Conservation (phyloP, 164 flowering plant genomes). For the Stephania japonica region DNA sequence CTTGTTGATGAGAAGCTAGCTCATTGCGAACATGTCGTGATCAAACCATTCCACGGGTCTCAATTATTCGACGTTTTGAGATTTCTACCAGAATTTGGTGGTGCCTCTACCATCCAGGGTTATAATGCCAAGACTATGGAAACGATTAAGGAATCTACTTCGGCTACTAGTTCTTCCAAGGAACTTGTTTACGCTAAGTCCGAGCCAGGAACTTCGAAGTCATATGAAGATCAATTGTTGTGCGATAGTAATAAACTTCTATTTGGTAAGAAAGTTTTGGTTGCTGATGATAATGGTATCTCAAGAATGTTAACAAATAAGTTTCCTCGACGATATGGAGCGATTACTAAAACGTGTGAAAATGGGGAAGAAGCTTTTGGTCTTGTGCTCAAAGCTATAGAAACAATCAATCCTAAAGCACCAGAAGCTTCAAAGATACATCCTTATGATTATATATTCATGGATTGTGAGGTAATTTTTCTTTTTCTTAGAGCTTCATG, state of each 20-base stretch:
- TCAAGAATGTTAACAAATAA: slow-evolving; percentile 18
- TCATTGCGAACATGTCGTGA: slow-evolving; percentile 20
- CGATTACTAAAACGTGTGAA: slow-evolving; percentile 26
- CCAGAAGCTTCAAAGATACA: slow-evolving; percentile 12
- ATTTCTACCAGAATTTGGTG: slow-evolving; percentile 26
- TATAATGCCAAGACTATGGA: not conserved
- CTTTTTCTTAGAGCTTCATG: not conserved
- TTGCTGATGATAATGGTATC: slow-evolving; percentile 45
- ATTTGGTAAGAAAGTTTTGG: slow-evolving; percentile 48
- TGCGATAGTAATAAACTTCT: slow-evolving; percentile 18
- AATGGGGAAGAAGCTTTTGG: slow-evolving; percentile 51
- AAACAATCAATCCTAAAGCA: not conserved
- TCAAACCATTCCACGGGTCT: slow-evolving; percentile 42
- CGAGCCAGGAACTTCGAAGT: not conserved
- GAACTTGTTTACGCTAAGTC: not conserved
- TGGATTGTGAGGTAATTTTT: slow-evolving; percentile 62
- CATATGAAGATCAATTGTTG: not conserved
- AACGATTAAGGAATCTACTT: not conserved
- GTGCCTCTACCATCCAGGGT: not conserved
- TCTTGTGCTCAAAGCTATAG: slow-evolving; percentile 23
- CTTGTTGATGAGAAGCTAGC: slow-evolving; percentile 1
- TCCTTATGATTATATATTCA: slow-evolving; percentile 47
- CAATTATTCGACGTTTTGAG: slow-evolving; percentile 17
- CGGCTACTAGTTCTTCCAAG: not conserved
- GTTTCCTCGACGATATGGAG: slow-evolving; percentile 35